phyloP scores from a whole-genome alignment of 2,329 filamentous ascomycete genomes.

The Dactylonectria macrodidyma region DNA sequence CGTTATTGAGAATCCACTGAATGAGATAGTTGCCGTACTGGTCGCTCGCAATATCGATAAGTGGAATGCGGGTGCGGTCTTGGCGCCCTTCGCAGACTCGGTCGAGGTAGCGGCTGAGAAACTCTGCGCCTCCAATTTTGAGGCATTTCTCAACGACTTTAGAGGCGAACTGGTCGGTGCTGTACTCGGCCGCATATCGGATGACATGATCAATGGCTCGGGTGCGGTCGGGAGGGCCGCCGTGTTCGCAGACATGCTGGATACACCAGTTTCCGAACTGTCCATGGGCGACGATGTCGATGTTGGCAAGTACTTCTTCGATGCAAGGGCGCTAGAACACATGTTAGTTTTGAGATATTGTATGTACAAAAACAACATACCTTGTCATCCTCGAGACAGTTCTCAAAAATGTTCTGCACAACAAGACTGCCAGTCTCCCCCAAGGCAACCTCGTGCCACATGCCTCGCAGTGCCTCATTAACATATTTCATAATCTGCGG shows the following conservation, averaged over 20 bases:
- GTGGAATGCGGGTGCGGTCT: conserved; percentile 93
- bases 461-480: conserved; percentile 92
- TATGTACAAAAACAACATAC: conserved; percentile 63
- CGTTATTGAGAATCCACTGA: conserved; percentile 95
- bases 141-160: conserved; percentile 99
- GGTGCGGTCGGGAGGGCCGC: conserved; percentile 89
- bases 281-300: conserved; percentile 95
- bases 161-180: conserved; percentile 98
- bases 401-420: conserved; percentile 99
- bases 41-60: conserved; percentile 98
- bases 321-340: conserved; percentile 88
- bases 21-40: conserved; percentile 99
- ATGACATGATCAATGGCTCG: conserved; percentile 97
- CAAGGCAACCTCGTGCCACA: conserved; percentile 99
- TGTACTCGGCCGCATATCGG: conserved; percentile 93
- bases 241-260: conserved; percentile 98
- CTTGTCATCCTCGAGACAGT: conserved; percentile 98
- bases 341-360: conserved; percentile 33
- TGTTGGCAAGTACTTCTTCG: conserved; percentile 94
- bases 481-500: conserved; percentile 99
- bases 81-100: conserved; percentile 92
- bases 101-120: conserved; percentile 92
- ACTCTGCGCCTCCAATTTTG: conserved; percentile 93
- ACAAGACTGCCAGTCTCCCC: conserved; percentile 98
- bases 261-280: conserved; percentile 99